Percentiles rank a stretch among this genome's conserved stretches.
Evolutionary conservation across 1,284 basidiomycete species (phyloP).

Genomic region (Ustilago lituana): DNA sequence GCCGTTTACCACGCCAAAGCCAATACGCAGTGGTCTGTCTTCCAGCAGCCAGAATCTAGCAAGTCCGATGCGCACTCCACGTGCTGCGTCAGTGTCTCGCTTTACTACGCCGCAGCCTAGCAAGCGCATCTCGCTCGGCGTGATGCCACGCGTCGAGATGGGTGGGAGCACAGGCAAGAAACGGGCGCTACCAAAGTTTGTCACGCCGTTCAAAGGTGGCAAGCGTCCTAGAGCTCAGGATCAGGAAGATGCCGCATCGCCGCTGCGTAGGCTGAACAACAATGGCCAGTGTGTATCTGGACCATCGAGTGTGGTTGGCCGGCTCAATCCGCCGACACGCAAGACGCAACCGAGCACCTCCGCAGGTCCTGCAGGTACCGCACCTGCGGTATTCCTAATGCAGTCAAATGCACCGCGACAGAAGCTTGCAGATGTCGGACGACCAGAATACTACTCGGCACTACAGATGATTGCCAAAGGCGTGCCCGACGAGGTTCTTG

Average conservation of each 20-base stretch:
- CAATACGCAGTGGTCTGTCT: constrained; percentile 2
- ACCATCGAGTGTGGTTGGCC: constrained; percentile 2
- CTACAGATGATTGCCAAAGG: constrained; percentile 44
- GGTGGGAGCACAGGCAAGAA: constrained; percentile 30
- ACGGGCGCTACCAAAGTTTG: constrained; percentile 34
- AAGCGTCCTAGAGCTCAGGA: constrained; percentile 32
- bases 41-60: constrained; percentile 2
- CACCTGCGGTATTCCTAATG: constrained; percentile 25
- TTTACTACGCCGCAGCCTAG: constrained; percentile 31
- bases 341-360: not conserved
- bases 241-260: constrained; percentile 17
- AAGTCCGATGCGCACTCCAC: constrained; percentile 18
- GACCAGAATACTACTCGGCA: constrained; percentile 36
- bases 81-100: constrained; percentile 6
- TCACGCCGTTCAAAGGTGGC: constrained; percentile 54
- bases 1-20: constrained; percentile 20
- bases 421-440: constrained; percentile 27
- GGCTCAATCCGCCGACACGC: constrained; percentile 4
- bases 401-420: constrained; percentile 3
- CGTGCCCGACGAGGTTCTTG: constrained; percentile 51
- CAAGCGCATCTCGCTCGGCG: constrained; percentile 45
- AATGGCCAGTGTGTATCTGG: not conserved
- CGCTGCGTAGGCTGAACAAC: constrained; percentile 8
- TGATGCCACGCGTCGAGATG: constrained; percentile 33
- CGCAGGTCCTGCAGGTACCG: constrained; percentile 1